These are phyloP conservation scores for Metarhizium anisopliae DNA, from an alignment of 2,329 filamentous ascomycete genomes.

Conservation along the genomic window DNA sequence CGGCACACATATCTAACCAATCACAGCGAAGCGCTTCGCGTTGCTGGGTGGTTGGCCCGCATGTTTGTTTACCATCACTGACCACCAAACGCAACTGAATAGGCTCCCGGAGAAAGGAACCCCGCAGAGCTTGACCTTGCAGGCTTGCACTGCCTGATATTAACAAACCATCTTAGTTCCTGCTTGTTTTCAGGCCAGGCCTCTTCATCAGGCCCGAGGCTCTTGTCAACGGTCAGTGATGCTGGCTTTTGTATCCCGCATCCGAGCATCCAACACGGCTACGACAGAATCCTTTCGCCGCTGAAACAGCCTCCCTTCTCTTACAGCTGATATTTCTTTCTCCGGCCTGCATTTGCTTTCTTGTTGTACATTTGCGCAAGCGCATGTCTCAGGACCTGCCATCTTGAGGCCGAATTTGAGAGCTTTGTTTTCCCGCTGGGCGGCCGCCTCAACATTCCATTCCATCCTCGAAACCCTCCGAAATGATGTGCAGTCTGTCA, in stretches of 20 bases:
- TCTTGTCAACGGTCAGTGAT: neutral
- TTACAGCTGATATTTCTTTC: neutral
- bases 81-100: constrained; percentile 3
- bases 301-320: neutral
- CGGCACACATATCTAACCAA: neutral
- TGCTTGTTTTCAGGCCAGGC: neutral
- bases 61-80: constrained; percentile 15
- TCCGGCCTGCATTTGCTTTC: neutral
- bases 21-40: neutral
- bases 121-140: constrained; percentile 6
- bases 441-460: neutral
- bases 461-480: neutral
- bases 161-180: neutral
- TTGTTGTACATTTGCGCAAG: neutral
- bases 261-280: neutral
- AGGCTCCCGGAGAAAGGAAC: constrained; percentile 6
- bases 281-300: neutral
- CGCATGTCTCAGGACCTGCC: constrained; percentile 1
- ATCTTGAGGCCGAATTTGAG: neutral
- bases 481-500: constrained; percentile 4
- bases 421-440: neutral
- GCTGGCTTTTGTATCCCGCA: neutral
- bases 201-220: neutral
- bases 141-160: neutral
- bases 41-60: constrained; percentile 13